A percentile compares a stretch with the other conserved stretches of the same genome.
Evolutionary conservation across 257 asterid genomes (phyloP).

Genomic region (Eustoma russellianum): DNA sequence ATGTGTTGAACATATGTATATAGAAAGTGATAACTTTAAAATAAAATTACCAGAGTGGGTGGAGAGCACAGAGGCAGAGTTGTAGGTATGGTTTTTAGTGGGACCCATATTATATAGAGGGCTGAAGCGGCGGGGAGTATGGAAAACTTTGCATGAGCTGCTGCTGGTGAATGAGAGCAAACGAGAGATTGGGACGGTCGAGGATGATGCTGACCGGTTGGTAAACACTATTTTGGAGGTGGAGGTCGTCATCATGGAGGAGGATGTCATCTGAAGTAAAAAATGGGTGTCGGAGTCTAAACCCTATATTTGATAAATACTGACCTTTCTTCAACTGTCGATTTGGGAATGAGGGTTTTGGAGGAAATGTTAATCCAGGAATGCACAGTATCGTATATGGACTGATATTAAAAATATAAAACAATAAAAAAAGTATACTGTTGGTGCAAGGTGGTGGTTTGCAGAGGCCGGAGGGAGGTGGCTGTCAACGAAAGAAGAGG

Average conservation of each 20-base stretch:
- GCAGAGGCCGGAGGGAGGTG: no score
- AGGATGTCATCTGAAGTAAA: constrained; percentile 44
- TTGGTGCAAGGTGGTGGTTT: no score
- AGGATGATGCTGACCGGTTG: constrained; percentile 11
- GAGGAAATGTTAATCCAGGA: no score
- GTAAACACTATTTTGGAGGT: constrained; percentile 6
- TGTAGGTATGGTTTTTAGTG: constrained; percentile 6
- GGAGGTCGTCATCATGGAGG: constrained; percentile 25
- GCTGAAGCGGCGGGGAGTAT: constrained; percentile 5
- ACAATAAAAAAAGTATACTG: no score
- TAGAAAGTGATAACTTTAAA: background rate
- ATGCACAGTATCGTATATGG: no score
- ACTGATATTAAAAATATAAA: no score
- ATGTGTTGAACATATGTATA: no score
- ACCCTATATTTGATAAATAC: constrained; percentile 48
- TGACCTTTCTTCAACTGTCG: no score
- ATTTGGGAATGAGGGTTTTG: no score
- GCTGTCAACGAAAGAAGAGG: no score
- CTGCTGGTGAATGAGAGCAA: constrained; percentile 14
- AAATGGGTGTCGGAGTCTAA: constrained; percentile 29
- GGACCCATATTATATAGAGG: background rate
- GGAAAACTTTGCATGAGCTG: constrained; percentile 7
- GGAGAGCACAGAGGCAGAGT: background rate
- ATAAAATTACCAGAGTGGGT: constrained; percentile 11
- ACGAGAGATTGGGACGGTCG: constrained; percentile 6